phyloP scores from a whole-genome alignment of 345 rosid genomes.

The Euphorbia peplus region DNA sequence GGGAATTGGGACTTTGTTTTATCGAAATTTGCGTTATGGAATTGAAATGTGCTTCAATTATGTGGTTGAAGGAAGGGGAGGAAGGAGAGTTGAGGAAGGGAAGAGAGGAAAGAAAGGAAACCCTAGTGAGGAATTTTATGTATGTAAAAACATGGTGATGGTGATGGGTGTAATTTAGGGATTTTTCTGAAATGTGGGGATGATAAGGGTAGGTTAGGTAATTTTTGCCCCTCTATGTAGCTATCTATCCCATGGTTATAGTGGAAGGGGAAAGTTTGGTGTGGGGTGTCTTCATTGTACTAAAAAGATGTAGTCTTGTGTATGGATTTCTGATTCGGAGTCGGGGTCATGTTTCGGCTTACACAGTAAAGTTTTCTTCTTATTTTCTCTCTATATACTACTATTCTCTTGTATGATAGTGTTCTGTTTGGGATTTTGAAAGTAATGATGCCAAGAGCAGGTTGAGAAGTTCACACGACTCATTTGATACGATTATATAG shows the following conservation, averaged over 20 bases:
- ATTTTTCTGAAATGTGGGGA: slow-evolving; percentile 22
- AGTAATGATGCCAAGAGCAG: too few species aligned
- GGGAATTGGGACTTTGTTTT: slow-evolving; percentile 35
- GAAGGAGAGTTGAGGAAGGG: slow-evolving; percentile 11
- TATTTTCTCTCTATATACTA: slow-evolving; percentile 2
- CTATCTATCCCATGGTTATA: slow-evolving; percentile 16
- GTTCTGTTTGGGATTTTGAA: too few species aligned
- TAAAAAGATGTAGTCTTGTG: slow-evolving; percentile 24
- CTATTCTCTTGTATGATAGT: too few species aligned
- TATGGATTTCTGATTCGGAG: slow-evolving; percentile 32
- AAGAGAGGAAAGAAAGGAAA: not conserved
- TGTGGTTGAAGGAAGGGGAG: slow-evolving; percentile 24
- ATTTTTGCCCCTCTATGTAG: slow-evolving; percentile 28
- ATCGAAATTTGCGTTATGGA: slow-evolving; percentile 20
- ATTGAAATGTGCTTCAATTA: slow-evolving; percentile 19
- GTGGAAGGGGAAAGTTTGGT: slow-evolving; percentile 32
- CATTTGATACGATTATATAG: too few species aligned
- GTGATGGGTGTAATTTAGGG: slow-evolving; percentile 30
- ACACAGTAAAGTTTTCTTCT: slow-evolving; percentile 22
- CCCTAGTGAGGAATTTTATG: slow-evolving; percentile 14
- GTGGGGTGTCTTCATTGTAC: slow-evolving; percentile 31
- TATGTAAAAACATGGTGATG: slow-evolving; percentile 25
- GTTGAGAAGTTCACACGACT: too few species aligned
- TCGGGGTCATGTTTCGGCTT: slow-evolving; percentile 33
- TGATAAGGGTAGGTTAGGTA: slow-evolving; percentile 20